Base-by-base conservation (phyloP, 441 rosid genomes). In the Pelargonium fulgidum region DNA sequence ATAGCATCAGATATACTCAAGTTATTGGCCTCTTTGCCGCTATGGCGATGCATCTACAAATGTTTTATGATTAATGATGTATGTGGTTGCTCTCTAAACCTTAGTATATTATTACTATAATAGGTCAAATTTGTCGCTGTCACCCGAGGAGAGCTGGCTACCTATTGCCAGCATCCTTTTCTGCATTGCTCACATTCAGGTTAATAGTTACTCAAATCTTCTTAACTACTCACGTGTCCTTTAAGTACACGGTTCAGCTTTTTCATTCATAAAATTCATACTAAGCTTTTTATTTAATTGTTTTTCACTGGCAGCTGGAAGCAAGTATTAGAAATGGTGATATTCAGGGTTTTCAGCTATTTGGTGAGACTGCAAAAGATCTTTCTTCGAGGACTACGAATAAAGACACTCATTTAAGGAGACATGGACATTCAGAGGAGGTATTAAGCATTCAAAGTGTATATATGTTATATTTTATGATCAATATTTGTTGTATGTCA, bases 71-170 rank as follows among this genome's bases (percentile, higher is more conserved):
- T 0, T 22, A 22, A 22, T 22, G 24, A 0, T 22, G 24, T 22
- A 22, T 22, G 24, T 22, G 24, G 24, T 22, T 22, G 24, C 24
- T 22, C 24, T 22, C 24, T 1, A 22, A 22, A 22, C 24, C 24
- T 22, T 22, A 1, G 24, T 22, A 22, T 22, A 22, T 22, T 22
- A 22, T 68, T 64, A 47, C 68, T 45, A 72, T 66, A 61, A 73
- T 77, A 91, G 97, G 83, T 84, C 97, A 14, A 91, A 84, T 70
- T 80, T 93, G 56, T 88, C 97, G 1, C 73, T 91, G n/a, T 91
- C 93, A 8, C 89, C 95, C 1, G 91, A 89, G 50, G 99, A 93
- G 56, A 89, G 91, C 73, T 93, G 97, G 97, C 80, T 91, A 78
- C 97, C 97, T 44, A 77, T 93, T 78, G 84, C 96, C 64, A 89